Conservation (phyloP, 495 filamentous ascomycete species). For the Oidiodendron maius region DNA sequence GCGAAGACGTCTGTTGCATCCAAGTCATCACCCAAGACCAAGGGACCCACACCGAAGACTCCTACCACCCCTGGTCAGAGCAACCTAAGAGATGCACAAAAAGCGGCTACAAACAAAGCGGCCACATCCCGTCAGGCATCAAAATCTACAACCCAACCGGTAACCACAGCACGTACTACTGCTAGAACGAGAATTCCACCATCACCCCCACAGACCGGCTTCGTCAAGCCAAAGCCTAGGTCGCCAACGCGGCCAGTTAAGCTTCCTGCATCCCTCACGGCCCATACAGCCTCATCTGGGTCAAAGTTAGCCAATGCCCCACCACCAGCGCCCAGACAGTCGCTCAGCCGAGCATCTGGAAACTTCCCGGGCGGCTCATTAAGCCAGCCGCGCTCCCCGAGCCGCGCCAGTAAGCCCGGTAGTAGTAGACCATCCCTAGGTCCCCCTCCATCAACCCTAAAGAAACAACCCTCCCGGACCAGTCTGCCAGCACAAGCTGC, state of each 20-base stretch:
- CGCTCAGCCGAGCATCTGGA: conserved; percentile 20
- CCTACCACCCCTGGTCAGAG: conserved; percentile 16
- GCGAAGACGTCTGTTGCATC: conserved; percentile 27
- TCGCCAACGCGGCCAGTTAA: conserved; percentile 61
- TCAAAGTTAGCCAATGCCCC: conserved; percentile 39
- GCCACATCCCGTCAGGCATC: conserved; percentile 9
- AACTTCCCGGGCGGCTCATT: conserved; percentile 11
- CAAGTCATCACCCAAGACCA: conserved; percentile 25
- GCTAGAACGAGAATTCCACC: conserved; percentile 30
- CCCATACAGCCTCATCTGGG: conserved; percentile 56
- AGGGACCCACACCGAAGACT: conserved; percentile 22
- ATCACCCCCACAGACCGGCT: conserved; percentile 32
- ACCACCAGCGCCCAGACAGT: conserved; percentile 5
- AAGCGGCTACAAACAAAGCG: conserved; percentile 7
- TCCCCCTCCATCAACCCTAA: conserved; percentile 37
- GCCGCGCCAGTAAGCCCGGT: conserved; percentile 15
- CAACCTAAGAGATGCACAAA: conserved; percentile 2
- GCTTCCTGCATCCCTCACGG: conserved; percentile 53
- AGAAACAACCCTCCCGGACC: conserved; percentile 25
- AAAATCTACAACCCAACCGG: conserved; percentile 17
- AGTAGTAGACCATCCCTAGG: conserved; percentile 40
- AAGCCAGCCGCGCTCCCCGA: conserved; percentile 13
- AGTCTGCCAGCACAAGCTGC: conserved; percentile 11
- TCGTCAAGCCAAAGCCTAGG: conserved; percentile 53
- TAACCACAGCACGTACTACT: conserved; percentile 25